A percentile compares a stretch with the other conserved stretches of the same genome.
Evolutionary conservation across 2,329 filamentous ascomycete species (phyloP).

Genomic region (Scytalidium sp.): DNA sequence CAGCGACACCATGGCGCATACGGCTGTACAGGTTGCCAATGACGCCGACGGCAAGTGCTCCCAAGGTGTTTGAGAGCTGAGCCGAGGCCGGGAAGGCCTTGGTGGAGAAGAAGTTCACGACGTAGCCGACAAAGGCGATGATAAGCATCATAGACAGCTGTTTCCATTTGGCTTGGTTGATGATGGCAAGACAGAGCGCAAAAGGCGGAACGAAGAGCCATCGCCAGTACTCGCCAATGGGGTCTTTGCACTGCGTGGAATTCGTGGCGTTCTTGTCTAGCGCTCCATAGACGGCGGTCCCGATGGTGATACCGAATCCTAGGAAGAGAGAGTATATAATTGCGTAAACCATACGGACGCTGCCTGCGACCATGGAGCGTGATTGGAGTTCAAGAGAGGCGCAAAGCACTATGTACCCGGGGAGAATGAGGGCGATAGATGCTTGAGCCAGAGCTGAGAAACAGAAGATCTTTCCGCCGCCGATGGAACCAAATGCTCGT

Average conservation of each 20-base stretch:
- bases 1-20: conserved; percentile 62
- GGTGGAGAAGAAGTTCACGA: conserved; percentile 72
- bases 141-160: conserved; percentile 75
- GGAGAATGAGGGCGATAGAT: conserved; percentile 63
- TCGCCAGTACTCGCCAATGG: conserved; percentile 48
- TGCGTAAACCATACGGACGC: conserved; percentile 56
- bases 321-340: conserved; percentile 57
- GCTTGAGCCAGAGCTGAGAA: conserved; percentile 64
- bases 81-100: conserved; percentile 65
- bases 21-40: conserved; percentile 75
- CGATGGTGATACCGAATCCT: conserved; percentile 55
- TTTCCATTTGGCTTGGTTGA: conserved; percentile 80
- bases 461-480: conserved; percentile 49
- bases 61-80: conserved; percentile 74
- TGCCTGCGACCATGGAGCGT: conserved; percentile 51
- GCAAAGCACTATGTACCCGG: conserved; percentile 61
- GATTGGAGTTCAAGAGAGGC: conserved; percentile 54
- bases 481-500: conserved; percentile 60
- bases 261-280: conserved; percentile 45
- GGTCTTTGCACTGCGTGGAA: conserved; percentile 41
- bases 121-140: conserved; percentile 71
- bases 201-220: conserved; percentile 76
- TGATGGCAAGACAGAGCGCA: conserved; percentile 67
- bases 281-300: conserved; percentile 51
- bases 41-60: conserved; percentile 73